Base-by-base conservation (phyloP, 306 rosid genomes). In the Quercus cerris region DNA sequence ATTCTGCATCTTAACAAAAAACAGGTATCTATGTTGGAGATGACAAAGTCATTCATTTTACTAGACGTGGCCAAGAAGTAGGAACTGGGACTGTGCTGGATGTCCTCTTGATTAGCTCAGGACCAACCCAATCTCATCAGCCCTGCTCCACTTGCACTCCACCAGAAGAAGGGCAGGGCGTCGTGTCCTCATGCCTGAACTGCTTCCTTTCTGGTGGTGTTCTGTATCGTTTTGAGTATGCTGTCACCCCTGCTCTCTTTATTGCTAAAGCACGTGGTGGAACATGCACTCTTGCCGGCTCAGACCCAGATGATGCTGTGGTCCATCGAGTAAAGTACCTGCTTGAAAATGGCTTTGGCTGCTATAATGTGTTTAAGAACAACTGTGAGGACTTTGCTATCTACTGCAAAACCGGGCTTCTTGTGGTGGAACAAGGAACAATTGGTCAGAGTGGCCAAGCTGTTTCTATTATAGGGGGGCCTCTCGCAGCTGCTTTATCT, bases 351-450 rank as follows among this genome's bases (percentile, higher is more conserved):
- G 99, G 99, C 20, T 95, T 95, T 17, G 92, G 99, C 18, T 93
- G 94, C 94, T 95, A 95, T 13, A 88, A 88, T 23, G 71, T 89
- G 72, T 95, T 95, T 87, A 95, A 93, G 86, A 93, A 90, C 86
- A 95, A 95, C 31, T 95, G 99, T 25, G 97, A 95, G 83, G 99
- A 95, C 85, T 95, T 93, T 14, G 88, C 99, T 7, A 95, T 95
- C 74, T 95, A 93, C 61, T 95, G 99, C 97, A 95, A 95, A 83
- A 95, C 99, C 0, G 96, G 95, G 44, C 89, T 90, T 27, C 91
- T 95, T 38, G 95, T 94, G 73, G 66, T 90, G 76, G 90, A 91
- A 19, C 83, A 86, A 77, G 86, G 92, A 73, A 89, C 78, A 76
- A 49, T 94, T 7, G 94, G 97, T 61, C 98, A 88, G 77, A 95